Conservation (phyloP, 2,329 filamentous ascomycete species). For the Eutypella sp. region DNA sequence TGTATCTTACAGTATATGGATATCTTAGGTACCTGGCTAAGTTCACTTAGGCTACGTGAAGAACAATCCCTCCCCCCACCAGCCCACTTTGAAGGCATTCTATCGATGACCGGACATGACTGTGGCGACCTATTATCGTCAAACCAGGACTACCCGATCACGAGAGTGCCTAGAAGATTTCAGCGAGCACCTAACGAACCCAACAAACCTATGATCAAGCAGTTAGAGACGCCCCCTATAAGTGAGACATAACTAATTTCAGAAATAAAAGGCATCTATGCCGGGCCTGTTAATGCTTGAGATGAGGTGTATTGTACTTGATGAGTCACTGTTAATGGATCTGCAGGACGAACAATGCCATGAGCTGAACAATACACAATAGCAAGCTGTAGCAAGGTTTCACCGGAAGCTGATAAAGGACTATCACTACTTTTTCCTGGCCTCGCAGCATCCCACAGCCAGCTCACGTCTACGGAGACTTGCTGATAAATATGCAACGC, state of each 20-base stretch:
- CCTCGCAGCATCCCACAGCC: constrained; percentile 22
- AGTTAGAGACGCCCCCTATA: constrained; percentile 46
- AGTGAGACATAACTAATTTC: constrained; percentile 68
- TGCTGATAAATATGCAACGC: neutral
- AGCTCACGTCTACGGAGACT: neutral
- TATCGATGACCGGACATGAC: too few relatives aligned
- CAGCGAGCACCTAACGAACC: too few relatives aligned
- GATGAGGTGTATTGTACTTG: constrained; percentile 74
- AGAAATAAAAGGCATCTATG: constrained; percentile 76
- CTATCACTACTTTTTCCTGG: constrained; percentile 28
- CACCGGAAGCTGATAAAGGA: neutral
- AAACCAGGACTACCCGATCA: too few relatives aligned
- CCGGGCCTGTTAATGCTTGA: constrained; percentile 77
- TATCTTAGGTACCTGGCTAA: too few relatives aligned
- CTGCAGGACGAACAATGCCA: neutral
- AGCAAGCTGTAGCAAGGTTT: neutral
- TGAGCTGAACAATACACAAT: neutral
- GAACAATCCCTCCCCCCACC: too few relatives aligned
- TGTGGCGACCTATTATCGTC: too few relatives aligned
- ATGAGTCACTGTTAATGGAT: constrained; percentile 48
- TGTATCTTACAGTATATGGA: too few relatives aligned
- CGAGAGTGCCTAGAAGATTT: too few relatives aligned
- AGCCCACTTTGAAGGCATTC: too few relatives aligned
- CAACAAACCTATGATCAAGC: too few relatives aligned
- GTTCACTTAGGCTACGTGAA: too few relatives aligned